These are phyloP conservation scores for Venturia pyrina DNA, from an alignment of 2,329 filamentous ascomycete species.

Conservation along the genomic window DNA sequence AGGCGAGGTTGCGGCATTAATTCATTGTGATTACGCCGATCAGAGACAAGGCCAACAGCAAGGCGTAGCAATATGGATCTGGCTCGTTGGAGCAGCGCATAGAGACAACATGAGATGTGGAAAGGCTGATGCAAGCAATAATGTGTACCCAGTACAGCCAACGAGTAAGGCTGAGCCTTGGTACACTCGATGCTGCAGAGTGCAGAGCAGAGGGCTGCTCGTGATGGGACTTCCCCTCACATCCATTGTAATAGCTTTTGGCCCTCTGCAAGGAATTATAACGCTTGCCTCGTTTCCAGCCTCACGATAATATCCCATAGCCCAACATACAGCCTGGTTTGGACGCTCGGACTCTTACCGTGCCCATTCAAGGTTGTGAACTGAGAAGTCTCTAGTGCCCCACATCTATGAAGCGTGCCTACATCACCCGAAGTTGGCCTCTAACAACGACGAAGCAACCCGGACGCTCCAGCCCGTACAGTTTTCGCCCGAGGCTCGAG, in stretches of 20 bases:
- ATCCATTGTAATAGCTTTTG: not conserved
- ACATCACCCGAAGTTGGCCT: not conserved
- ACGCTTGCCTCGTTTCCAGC: not conserved
- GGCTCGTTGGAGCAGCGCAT: not conserved
- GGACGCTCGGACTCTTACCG: not conserved
- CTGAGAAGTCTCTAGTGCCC: no score
- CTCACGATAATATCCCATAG: not conserved
- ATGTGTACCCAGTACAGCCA: not conserved
- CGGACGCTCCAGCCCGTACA: not conserved
- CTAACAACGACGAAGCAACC: not conserved
- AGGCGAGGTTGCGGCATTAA: conserved; percentile 1
- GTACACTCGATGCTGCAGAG: not conserved
- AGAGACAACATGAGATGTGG: not conserved
- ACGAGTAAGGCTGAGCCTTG: not conserved
- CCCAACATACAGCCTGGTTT: conserved; percentile 1
- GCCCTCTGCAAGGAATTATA: not conserved
- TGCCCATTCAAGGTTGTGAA: not conserved
- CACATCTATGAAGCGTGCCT: not conserved
- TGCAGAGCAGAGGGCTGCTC: not conserved
- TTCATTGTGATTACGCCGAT: not conserved
- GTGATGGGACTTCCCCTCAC: not conserved
- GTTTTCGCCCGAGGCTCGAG: conserved; percentile 6
- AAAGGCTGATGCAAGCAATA: not conserved
- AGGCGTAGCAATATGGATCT: not conserved
- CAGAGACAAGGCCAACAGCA: not conserved